These are phyloP conservation scores for Gardenia jasminoides DNA, from an alignment of 257 asterid genomes.

Conservation along the genomic window DNA sequence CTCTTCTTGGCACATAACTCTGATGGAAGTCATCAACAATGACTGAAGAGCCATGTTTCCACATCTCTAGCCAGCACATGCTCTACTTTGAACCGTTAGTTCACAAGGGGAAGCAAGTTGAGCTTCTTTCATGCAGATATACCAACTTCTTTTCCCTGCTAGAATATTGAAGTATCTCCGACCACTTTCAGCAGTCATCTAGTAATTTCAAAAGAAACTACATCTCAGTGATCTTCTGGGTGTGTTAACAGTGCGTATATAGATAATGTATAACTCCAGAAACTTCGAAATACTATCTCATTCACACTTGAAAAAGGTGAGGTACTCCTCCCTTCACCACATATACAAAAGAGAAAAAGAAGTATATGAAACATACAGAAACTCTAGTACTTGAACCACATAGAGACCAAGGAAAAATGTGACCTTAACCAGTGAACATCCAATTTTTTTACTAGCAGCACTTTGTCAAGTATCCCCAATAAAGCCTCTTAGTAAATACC, in stretches of 20 bases:
- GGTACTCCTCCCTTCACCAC: background rate
- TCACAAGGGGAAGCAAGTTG: background rate
- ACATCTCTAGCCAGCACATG: background rate
- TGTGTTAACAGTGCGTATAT: background rate
- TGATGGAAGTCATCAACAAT: background rate
- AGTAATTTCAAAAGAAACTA: background rate
- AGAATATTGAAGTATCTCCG: background rate
- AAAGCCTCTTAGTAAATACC: background rate
- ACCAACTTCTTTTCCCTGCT: background rate
- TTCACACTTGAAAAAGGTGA: background rate
- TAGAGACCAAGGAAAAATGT: background rate
- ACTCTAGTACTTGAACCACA: background rate
- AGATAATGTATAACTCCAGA: background rate
- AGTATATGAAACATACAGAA: background rate
- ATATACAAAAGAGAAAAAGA: background rate
- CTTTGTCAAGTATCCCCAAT: background rate
- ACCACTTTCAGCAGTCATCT: constrained; percentile 13
- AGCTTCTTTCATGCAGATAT: background rate
- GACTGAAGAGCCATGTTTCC: background rate
- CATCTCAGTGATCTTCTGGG: background rate
- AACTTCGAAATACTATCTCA: background rate
- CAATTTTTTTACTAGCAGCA: background rate
- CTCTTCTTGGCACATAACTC: background rate
- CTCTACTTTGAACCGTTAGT: background rate
- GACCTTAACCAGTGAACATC: too few relatives aligned